Base-by-base conservation (phyloP, 2,329 filamentous ascomycete genomes). In the Plectosphaerella plurivora region DNA sequence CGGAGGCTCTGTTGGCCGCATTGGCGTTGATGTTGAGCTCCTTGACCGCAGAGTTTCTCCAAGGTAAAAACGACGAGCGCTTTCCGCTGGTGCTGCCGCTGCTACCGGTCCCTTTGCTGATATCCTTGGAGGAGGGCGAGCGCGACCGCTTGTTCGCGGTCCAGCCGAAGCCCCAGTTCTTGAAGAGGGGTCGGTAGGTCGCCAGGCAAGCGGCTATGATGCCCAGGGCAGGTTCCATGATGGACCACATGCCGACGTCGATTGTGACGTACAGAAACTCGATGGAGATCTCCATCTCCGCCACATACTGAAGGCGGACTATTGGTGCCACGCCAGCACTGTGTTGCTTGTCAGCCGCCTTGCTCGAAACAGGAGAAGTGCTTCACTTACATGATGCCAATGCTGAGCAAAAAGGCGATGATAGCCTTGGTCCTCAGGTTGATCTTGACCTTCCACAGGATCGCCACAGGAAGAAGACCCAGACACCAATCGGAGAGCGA, bases 361-460 rank as follows among this genome's bases (percentile, higher is more conserved):
- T 16, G 18, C 41, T 6, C 11, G 41, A 16, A 44, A 44, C 28
- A 33, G 14, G 12, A 8, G 7, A 15, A 36, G 2, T 8, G 28
- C 28, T 33, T 33, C 3, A 61, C 69, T 59, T 63, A 79, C 75
- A 80, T 61, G 51, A 76, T 69, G 8, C 71, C 78, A 62, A 80
- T 71, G 41, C 73, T 68, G 2, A 81, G 61, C 49, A 82, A 69
- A 2, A 71, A 57, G 4, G 69, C 71, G 24, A 81, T 66, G 15
- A 70, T 65, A 5, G 72, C 49, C 57, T 79, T 80, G 3, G 72
- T 75, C 37, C 68, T 65, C 36, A 60, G 61, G 35, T 72, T 73
- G 65, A 81, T 76, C 55, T 74, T 70, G 28, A 80, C 65, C 16
- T 72, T 64, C 73, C 75, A 79, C 0, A 81, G 65, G 41, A 82